Conservation (phyloP, 208 protist genomes). For the Strigomonas oncopelti region DNA sequence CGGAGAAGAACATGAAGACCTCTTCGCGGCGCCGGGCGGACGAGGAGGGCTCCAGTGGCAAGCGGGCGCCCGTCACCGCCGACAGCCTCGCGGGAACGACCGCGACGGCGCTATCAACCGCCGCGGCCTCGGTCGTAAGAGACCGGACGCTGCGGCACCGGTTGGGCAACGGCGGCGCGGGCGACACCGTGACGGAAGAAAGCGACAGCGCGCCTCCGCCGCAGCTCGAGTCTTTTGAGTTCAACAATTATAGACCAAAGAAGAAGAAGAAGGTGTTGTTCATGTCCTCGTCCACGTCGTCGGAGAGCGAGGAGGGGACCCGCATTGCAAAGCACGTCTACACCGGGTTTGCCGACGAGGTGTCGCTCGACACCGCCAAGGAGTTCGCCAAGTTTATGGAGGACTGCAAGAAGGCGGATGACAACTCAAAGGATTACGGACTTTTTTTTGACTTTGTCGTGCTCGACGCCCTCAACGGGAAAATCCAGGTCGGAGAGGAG, state of each 20-base stretch:
- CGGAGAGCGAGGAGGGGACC: constrained; percentile 11
- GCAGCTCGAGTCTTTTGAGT: constrained; percentile 13
- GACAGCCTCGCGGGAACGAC: constrained; percentile 10
- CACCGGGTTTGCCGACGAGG: constrained; percentile 31
- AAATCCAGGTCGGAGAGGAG: constrained; percentile 40
- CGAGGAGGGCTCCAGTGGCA: not conserved
- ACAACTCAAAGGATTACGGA: constrained; percentile 78
- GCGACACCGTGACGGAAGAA: not conserved
- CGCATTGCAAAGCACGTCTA: constrained; percentile 4
- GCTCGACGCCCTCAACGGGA: constrained; percentile 36
- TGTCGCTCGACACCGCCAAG: constrained; percentile 37
- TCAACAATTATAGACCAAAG: constrained; percentile 15
- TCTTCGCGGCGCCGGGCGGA: constrained; percentile 6
- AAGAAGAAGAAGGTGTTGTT: constrained; percentile 18
- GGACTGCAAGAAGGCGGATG: constrained; percentile 38
- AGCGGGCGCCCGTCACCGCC: constrained; percentile 14
- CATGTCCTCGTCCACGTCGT: not conserved
- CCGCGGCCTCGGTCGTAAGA: too few relatives aligned
- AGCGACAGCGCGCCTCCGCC: not conserved
- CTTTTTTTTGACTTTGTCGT: constrained; percentile 52
- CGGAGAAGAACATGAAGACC: constrained; percentile 32
- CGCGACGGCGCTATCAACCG: not conserved
- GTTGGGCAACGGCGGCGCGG: not conserved
- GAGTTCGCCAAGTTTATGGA: constrained; percentile 69
- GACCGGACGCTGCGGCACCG: not conserved